Base-by-base conservation (phyloP, 192 early-diverging fungal species). In the Chytriomyces hyalinus region DNA sequence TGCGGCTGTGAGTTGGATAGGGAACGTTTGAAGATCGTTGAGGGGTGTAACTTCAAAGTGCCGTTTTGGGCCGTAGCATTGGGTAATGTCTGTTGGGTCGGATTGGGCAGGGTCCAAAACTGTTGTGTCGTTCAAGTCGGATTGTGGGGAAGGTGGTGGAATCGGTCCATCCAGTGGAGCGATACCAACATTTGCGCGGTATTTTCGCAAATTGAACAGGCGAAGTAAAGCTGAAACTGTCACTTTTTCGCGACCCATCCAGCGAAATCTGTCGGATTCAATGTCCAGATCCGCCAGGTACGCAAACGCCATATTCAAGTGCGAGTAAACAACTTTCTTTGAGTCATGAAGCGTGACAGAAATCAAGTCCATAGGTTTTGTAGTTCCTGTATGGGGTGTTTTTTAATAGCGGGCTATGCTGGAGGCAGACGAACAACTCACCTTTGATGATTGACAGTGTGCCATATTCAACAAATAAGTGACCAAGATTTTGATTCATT, bases 181-280 rank as follows among this genome's bases (percentile, higher is more conserved):
- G 36, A 88, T 82, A 63, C 89, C 89, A 46, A 92, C 70, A 8
- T 87, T 77, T 6, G 88, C 90, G 49, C 81, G 82, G 77, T 91
- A 91, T 57, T 82, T 85, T 13, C 92, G 84, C 63, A 91, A 76
- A 51, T 82, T 84, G 75, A 90, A 72, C 48, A 91, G 61, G 15
- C 92, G 87, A 9, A 91, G 78, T 22, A 87, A 45, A 15, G 84
- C 84, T n/a, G 76, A 79, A 8, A 87, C 49, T 20, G 78, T 79
- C 20, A 78, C 70, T 65, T 84, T 79, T 43, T 78, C 73, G 15
- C 46, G 47, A 8, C 86, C 86, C 36, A 87, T 43, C 77, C 73
- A 85, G 49, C 86, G 80, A 51, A 78, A 87, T 13, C 51, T 46
- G 53, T 87, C 86, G 6, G 81, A 83, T 77, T 87, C 86, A 65